Conservation (phyloP, 306 rosid genomes). For the Castanea mollissima region DNA sequence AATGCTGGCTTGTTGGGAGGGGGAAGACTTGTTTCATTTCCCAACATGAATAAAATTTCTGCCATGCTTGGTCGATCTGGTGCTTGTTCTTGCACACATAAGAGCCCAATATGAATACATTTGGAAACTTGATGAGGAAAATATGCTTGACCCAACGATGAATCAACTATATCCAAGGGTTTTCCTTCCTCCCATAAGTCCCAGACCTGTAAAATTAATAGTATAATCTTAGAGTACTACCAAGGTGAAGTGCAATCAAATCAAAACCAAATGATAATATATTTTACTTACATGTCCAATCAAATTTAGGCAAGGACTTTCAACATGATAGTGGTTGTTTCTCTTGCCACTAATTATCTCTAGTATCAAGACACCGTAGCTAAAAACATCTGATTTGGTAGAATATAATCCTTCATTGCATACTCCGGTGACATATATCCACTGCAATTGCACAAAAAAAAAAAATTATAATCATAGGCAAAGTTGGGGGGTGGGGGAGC, state of each 20-base stretch:
- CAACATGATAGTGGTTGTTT: constrained; percentile 7
- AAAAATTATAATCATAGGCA: no score
- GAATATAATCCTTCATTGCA: constrained; percentile 36
- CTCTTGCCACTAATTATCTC: constrained; percentile 42
- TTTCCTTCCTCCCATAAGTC: constrained; percentile 51
- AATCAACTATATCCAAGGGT: constrained; percentile 40
- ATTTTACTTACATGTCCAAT: constrained; percentile 41
- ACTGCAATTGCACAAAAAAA: neutral
- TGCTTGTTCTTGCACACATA: constrained; percentile 39
- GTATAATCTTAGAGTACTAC: neutral
- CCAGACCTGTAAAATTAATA: constrained; percentile 42
- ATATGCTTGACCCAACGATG: constrained; percentile 16
- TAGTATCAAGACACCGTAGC: constrained; percentile 35
- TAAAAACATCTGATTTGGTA: constrained; percentile 36
- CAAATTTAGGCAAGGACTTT: constrained; percentile 19
- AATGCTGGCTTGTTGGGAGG: constrained; percentile 50
- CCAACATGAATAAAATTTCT: constrained; percentile 50
- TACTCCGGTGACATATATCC: constrained; percentile 44
- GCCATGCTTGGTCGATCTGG: constrained; percentile 48
- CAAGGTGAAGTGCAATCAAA: neutral
- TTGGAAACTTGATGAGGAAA: constrained; percentile 19
- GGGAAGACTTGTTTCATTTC: constrained; percentile 40
- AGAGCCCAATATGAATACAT: constrained; percentile 26
- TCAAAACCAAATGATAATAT: neutral
- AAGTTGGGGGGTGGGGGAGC: no score